Evolutionary conservation across 1,284 basidiomycete genomes (phyloP).

Genomic region (Boletus nobilissimus): DNA sequence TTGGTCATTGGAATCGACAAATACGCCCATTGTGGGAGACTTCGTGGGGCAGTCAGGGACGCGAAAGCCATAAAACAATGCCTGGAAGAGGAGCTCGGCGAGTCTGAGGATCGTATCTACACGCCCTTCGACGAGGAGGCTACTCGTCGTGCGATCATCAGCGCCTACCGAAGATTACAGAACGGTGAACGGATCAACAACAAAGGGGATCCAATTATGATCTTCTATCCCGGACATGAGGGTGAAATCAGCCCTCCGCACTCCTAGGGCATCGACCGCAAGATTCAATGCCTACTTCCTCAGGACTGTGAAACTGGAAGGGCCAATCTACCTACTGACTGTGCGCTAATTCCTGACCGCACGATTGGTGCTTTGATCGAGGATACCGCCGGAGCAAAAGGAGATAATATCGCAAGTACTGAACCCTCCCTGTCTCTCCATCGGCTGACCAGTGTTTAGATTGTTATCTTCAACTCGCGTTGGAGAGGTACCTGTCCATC

Average conservation of each 20-base stretch:
- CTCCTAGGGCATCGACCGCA: conserved; percentile 60
- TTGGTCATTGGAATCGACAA: conserved; percentile 69
- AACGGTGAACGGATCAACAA: conserved; percentile 62
- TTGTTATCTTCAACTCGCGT: too few species aligned
- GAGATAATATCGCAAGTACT: conserved; percentile 60
- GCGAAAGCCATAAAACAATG: conserved; percentile 62
- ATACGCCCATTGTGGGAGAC: conserved; percentile 64
- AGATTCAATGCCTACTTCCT: conserved; percentile 66
- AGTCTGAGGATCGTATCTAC: conserved; percentile 64
- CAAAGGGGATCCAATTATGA: conserved; percentile 67
- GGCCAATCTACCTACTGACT: too few species aligned
- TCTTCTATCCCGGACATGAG: conserved; percentile 75
- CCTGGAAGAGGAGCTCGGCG: conserved; percentile 59
- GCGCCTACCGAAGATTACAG: conserved; percentile 60
- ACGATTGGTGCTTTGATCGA: conserved; percentile 63
- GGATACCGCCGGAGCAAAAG: conserved; percentile 61
- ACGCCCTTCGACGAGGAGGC: conserved; percentile 62
- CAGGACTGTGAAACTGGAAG: too few species aligned
- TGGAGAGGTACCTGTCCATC: too few species aligned
- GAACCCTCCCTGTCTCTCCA: background rate
- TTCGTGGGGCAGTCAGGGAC: conserved; percentile 66
- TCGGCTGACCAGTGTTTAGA: background rate
- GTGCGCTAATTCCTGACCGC: conserved; percentile 63
- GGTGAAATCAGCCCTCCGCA: conserved; percentile 59
- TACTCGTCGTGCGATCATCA: conserved; percentile 63